phyloP scores from a whole-genome alignment of 345 rosid genomes.

The Populus davidiana region DNA sequence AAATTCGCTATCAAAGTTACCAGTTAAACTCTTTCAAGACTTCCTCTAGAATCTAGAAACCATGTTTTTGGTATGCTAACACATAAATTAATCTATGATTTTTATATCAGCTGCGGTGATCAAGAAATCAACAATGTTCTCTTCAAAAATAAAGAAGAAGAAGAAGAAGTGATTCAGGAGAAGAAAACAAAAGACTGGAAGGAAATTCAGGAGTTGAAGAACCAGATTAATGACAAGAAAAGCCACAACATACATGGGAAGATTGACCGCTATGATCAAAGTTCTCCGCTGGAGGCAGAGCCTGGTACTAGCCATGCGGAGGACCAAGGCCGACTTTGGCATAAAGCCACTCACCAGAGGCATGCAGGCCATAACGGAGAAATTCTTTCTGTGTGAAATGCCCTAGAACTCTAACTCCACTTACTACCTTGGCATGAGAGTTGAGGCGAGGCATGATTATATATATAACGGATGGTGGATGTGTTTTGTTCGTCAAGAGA shows the following conservation, averaged over 20 bases:
- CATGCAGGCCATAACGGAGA: not conserved
- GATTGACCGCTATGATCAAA: not conserved
- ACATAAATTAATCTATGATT: not conserved
- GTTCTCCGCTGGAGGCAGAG: not conserved
- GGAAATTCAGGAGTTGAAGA: not conserved
- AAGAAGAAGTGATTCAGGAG: not conserved
- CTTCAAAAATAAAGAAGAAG: not conserved
- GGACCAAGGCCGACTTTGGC: not conserved
- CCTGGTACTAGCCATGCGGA: not conserved
- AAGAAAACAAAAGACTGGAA: not conserved
- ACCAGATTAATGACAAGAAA: not conserved
- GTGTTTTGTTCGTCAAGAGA: not conserved
- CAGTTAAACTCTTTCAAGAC: not conserved
- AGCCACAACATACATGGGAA: not conserved
- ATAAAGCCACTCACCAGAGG: not conserved
- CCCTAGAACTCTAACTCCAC: not conserved
- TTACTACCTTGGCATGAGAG: not conserved
- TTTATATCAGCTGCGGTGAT: not conserved
- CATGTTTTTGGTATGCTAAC: not conserved
- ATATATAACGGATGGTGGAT: not conserved
- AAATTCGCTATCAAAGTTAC: not conserved
- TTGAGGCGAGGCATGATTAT: not conserved
- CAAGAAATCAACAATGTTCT: not conserved
- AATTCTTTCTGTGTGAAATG: not conserved
- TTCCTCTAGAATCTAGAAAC: not conserved